These are phyloP conservation scores for Pichia sp. DNA, from an alignment of 1,139 yeast genomes.

Conservation along the genomic window DNA sequence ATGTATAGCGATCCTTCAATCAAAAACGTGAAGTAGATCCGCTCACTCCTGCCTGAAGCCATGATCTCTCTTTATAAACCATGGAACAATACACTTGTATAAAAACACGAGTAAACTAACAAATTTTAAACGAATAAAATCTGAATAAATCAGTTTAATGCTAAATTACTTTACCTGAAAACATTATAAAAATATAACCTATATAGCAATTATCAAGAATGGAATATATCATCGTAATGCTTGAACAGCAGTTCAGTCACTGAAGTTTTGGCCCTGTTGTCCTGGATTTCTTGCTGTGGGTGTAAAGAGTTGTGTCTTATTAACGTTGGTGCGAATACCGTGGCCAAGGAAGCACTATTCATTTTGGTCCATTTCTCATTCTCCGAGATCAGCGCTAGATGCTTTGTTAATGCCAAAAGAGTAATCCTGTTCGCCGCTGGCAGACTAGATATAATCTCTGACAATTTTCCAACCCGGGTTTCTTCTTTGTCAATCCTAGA, in stretches of 20 bases:
- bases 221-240: slow-evolving; percentile 44
- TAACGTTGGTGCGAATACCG: slow-evolving; percentile 93
- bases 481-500: slow-evolving; percentile 33
- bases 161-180: not conserved
- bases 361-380: slow-evolving; percentile 57
- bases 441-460: slow-evolving; percentile 35
- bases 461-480: slow-evolving; percentile 33
- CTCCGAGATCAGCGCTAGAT: slow-evolving; percentile 54
- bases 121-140: not conserved
- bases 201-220: not conserved
- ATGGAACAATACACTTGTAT: not conserved
- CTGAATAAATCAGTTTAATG: not conserved
- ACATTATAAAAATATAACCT: not conserved
- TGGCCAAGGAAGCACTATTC: slow-evolving; percentile 79
- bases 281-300: slow-evolving; percentile 81
- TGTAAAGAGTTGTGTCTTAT: slow-evolving; percentile 60
- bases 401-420: slow-evolving; percentile 54
- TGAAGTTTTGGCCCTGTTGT: slow-evolving; percentile 79
- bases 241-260: slow-evolving; percentile 73
- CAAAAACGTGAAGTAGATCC: slow-evolving; percentile 48
- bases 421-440: slow-evolving; percentile 68
- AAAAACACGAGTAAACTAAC: not conserved
- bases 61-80: not conserved
- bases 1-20: slow-evolving; percentile 65
- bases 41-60: not conserved